Evolutionary conservation across 768 basidiomycete species (phyloP), one percentile per base, ranked within the genome.

Genomic region (Psilocybe subaeruginosa): DNA sequence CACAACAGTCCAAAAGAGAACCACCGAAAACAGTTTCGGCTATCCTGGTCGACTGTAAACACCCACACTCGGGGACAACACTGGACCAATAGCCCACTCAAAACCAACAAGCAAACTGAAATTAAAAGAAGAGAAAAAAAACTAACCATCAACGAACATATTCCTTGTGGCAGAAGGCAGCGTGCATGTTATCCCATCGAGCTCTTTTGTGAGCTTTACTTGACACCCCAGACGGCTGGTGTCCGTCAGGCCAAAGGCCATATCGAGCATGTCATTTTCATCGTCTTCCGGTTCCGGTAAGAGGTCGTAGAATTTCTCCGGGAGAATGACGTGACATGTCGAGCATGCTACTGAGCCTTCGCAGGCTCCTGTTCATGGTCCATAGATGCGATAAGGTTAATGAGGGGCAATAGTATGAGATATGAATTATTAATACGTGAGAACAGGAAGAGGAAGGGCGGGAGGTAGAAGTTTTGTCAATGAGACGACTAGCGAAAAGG

Each of bases 221-320:
- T 92, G 91, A 69, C 91, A 92, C 0, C 91, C 91, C 17, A 93
- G 76, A 8, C 88, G 80, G 63, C 91, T 97, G 67, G 97, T 98
- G 69, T 98, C 97, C 0, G 95, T 96, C 54, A 99, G 80, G 0
- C 94, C 97, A 68, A 98, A 99, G 3, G 97, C 97, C 84, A 99
- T 93, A 74, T 98, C 97, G 41, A 99, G 84, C 94, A 96, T 95
- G 68, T 95, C 96, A 69, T 98, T 99, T 77, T 99, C 97, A 71
- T 99, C 97, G 66, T 99, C 97, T 57, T 92, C 92, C 3, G 97
- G 96, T 70, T 99, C 97, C 1, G 93, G 90, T 2, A 99, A 82
- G 51, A 84, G 72, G 73, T 98, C 93, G 72, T 95, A 98, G 62
- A 88, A 81, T 69, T 95, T 88, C 19, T 84, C 83, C 27, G 87